Percentiles rank a stretch among this genome's conserved stretches.
Conservation (phyloP, 1,284 basidiomycete species). For the Serendipita sp. region DNA sequence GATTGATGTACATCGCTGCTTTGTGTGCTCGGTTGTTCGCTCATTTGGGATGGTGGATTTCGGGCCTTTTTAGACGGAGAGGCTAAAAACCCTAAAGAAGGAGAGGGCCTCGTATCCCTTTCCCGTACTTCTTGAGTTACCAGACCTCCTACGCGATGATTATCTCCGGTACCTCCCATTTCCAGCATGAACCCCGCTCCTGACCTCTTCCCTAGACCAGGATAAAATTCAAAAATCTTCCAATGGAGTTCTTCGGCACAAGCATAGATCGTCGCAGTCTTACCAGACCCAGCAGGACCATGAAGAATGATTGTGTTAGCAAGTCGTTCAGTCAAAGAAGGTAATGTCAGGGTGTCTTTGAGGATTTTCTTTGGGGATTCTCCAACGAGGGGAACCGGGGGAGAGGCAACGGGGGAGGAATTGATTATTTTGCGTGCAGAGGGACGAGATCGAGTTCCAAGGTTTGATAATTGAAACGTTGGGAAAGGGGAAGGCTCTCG, state of each 20-base stretch:
- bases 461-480: not conserved
- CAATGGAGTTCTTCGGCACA: constrained; percentile 87
- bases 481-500: not conserved
- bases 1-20: constrained; percentile 49
- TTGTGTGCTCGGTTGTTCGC: not conserved
- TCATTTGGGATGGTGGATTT: not conserved
- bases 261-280: constrained; percentile 86
- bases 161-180: constrained; percentile 86
- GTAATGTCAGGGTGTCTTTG: not conserved
- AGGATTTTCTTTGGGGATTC: too few species aligned
- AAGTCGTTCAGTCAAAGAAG: constrained; percentile 33
- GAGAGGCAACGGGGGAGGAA: not conserved
- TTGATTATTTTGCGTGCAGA: not conserved
- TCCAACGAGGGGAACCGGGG: not conserved
- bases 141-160: constrained; percentile 53
- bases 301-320: constrained; percentile 75
- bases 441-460: not conserved
- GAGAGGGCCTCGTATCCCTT: not conserved
- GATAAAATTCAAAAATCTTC: constrained; percentile 94
- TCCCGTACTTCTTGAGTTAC: constrained; percentile 14
- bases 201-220: constrained; percentile 81
- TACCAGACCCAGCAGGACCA: constrained; percentile 79
- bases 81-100: not conserved
- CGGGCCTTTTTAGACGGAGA: not conserved
- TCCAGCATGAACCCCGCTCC: constrained; percentile 66